These are phyloP conservation scores for Cornus suecica DNA, from an alignment of 148 eudicot genomes.

Conservation along the genomic window DNA sequence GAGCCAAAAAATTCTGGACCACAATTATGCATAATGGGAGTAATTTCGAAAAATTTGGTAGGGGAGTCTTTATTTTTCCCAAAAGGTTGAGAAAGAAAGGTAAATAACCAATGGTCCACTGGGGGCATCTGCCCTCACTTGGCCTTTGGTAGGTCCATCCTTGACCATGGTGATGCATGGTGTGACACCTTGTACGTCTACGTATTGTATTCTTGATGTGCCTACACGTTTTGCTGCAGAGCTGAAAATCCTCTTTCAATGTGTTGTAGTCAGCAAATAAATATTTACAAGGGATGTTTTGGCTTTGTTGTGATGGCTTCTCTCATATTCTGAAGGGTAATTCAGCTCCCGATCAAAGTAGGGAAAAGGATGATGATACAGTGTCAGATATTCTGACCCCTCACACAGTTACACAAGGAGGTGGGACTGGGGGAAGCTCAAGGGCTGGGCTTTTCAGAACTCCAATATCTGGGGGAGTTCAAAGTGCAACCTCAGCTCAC, in stretches of 20 bases:
- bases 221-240: conserved; percentile 6
- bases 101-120: too few species aligned
- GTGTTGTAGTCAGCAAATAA: conserved; percentile 29
- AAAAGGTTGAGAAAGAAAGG: too few species aligned
- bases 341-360: conserved; percentile 29
- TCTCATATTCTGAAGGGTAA: conserved; percentile 68
- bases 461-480: conserved; percentile 98
- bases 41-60: too few species aligned
- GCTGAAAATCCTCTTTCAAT: conserved; percentile 15
- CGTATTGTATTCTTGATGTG: background rate
- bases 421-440: conserved; percentile 27
- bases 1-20: too few species aligned
- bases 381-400: conserved; percentile 16
- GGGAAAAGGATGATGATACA: conserved; percentile 25
- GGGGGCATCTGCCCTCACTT: too few species aligned
- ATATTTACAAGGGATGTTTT: conserved; percentile 38
- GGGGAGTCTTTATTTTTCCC: too few species aligned
- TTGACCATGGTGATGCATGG: background rate
- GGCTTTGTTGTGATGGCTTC: conserved; percentile 56
- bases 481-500: conserved; percentile 99
- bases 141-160: too few species aligned
- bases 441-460: conserved; percentile 96
- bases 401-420: conserved; percentile 9
- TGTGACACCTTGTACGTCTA: background rate
- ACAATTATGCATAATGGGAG: too few species aligned